A percentile compares a stretch with the other conserved stretches of the same genome.
Conservation (phyloP, 768 basidiomycete species). For the Myochromella boudieri region DNA sequence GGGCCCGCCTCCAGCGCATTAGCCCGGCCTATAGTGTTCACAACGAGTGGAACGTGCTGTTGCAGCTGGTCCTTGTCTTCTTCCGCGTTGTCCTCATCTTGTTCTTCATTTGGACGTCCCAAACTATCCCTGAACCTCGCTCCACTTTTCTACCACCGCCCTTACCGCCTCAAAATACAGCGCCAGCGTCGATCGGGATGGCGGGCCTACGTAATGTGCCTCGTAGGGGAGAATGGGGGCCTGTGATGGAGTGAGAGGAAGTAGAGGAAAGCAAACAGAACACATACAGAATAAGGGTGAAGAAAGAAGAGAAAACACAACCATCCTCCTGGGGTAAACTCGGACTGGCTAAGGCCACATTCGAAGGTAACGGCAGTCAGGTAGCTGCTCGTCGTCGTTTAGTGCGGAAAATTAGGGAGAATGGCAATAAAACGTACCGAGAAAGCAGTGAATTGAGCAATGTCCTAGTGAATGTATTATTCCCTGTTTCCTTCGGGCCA, state of each 20-base stretch:
- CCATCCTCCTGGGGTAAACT: constrained; percentile 89
- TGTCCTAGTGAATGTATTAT: constrained; percentile 83
- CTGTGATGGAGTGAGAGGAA: constrained; percentile 33
- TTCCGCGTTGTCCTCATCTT: too few species aligned
- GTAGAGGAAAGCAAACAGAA: background rate
- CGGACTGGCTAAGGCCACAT: constrained; percentile 91
- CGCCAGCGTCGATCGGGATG: constrained; percentile 74
- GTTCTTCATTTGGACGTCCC: constrained; percentile 18
- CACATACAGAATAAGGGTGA: constrained; percentile 65
- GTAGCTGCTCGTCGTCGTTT: constrained; percentile 48
- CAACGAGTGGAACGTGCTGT: constrained; percentile 87
- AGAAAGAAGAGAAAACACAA: constrained; percentile 74
- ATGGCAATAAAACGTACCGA: constrained; percentile 43
- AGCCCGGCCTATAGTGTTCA: constrained; percentile 97
- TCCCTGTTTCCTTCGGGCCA: constrained; percentile 86
- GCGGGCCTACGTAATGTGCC: constrained; percentile 83
- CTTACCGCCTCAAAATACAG: constrained; percentile 72
- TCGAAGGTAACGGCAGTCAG: constrained; percentile 87
- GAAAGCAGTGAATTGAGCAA: constrained; percentile 67
- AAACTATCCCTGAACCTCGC: constrained; percentile 27
- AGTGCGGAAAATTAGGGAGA: background rate
- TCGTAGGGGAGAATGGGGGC: constrained; percentile 84
- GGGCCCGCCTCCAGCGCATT: constrained; percentile 91
- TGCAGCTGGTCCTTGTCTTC: too few species aligned
- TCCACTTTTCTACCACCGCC: constrained; percentile 65